A percentile compares a stretch with the other conserved stretches of the same genome.
phyloP scores from a whole-genome alignment of 306 rosid species.

The Malus asiatica region DNA sequence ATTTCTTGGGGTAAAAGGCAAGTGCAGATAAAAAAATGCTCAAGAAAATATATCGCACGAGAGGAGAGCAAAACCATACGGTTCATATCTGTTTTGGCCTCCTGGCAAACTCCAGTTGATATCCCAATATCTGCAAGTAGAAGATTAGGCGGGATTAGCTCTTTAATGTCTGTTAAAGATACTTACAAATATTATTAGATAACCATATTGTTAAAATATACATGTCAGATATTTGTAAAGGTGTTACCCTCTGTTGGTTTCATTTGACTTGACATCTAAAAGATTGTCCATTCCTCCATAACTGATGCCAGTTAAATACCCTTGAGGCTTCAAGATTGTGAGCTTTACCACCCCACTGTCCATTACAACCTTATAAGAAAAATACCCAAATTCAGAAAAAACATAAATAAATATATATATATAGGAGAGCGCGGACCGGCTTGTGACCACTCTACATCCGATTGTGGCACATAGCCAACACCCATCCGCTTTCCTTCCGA shows the following conservation, averaged over 20 bases:
- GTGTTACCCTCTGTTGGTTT: constrained; percentile 27
- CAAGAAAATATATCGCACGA: not conserved
- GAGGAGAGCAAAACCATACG: constrained; percentile 8
- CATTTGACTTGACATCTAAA: constrained; percentile 23
- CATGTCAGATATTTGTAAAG: not conserved
- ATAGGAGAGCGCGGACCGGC: too few relatives aligned
- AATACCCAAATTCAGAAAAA: not conserved
- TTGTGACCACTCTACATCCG: too few relatives aligned
- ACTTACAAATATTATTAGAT: too few relatives aligned
- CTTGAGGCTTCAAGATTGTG: constrained; percentile 29
- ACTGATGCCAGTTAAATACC: constrained; percentile 20
- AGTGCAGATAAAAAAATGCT: too few relatives aligned
- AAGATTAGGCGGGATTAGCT: too few relatives aligned
- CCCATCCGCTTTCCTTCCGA: too few relatives aligned
- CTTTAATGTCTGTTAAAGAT: too few relatives aligned
- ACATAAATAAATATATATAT: not conserved
- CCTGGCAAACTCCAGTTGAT: constrained; percentile 40
- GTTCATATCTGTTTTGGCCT: constrained; percentile 32
- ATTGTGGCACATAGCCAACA: too few relatives aligned
- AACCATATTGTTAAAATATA: not conserved
- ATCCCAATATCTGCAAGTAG: constrained; percentile 40
- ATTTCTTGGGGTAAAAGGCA: not conserved
- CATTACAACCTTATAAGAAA: constrained; percentile 11
- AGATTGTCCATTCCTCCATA: constrained; percentile 40
- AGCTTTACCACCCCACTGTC: constrained; percentile 28